Percentiles rank a stretch among this genome's conserved stretches.
phyloP scores from a whole-genome alignment of 2,329 filamentous ascomycete species.

The Fragosphaeria purpurea region DNA sequence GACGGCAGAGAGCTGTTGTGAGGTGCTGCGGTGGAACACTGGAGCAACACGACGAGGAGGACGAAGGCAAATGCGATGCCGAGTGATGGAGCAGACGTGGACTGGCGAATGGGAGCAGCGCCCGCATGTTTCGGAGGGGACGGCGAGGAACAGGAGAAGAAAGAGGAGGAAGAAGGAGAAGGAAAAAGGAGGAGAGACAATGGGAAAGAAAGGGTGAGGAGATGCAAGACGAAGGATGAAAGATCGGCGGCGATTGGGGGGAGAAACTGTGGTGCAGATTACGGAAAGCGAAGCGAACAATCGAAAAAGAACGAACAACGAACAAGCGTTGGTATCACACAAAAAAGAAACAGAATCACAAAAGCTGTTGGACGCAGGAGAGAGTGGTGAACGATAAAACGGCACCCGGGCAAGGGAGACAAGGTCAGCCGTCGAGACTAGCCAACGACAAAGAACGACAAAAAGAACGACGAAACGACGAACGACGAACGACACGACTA shows the following conservation, averaged over 20 bases:
- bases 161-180: not conserved
- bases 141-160: not conserved
- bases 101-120: slow-evolving; percentile 8
- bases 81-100: not conserved
- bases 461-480: too few species aligned
- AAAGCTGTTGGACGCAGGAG: too few species aligned
- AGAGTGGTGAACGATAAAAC: too few species aligned
- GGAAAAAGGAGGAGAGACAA: not conserved
- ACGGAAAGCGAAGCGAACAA: not conserved
- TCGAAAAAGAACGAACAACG: not conserved
- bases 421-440: too few species aligned
- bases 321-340: too few species aligned
- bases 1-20: not conserved
- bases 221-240: not conserved
- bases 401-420: too few species aligned
- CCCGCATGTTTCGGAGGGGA: slow-evolving; percentile 7
- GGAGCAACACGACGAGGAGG: not conserved
- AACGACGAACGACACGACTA: too few species aligned
- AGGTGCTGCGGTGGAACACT: slow-evolving; percentile 1
- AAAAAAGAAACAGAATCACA: too few species aligned
- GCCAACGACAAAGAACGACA: too few species aligned
- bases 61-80: not conserved
- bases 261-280: too few species aligned
- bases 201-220: not conserved
- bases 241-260: too few species aligned